Percentiles rank a stretch among this genome's conserved stretches.
phyloP scores from a whole-genome alignment of 2,329 filamentous ascomycete species.

The Apiospora aurea region DNA sequence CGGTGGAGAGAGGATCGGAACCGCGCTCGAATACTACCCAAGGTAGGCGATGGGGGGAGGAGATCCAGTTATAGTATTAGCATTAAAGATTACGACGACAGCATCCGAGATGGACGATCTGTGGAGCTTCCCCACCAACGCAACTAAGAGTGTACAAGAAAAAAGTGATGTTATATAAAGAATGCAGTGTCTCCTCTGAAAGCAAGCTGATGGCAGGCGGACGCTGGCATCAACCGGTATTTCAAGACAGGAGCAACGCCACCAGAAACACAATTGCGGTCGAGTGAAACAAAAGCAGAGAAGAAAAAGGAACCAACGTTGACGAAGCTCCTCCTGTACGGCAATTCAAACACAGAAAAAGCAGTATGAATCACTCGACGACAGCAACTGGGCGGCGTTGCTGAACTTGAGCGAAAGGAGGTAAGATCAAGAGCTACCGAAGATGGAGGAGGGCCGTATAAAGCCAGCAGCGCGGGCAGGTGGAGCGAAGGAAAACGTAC shows the following conservation, averaged over 20 bases:
- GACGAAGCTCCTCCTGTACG: not conserved
- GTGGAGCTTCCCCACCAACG: slow-evolving; percentile 29
- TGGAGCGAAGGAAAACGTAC: not conserved
- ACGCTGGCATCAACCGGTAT: slow-evolving; percentile 13
- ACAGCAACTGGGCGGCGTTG: slow-evolving; percentile 10
- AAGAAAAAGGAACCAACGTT: not conserved
- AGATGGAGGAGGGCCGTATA: slow-evolving; percentile 17
- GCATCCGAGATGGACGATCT: slow-evolving; percentile 34
- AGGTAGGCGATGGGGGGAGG: slow-evolving; percentile 35
- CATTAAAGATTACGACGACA: slow-evolving; percentile 40
- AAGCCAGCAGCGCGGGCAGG: slow-evolving; percentile 1
- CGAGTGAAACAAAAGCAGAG: slow-evolving; percentile 17
- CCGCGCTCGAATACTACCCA: slow-evolving; percentile 31
- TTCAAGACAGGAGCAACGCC: slow-evolving; percentile 39
- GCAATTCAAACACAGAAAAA: not conserved
- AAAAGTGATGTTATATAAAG: slow-evolving; percentile 35
- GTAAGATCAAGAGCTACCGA: slow-evolving; percentile 19
- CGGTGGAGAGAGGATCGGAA: slow-evolving; percentile 27
- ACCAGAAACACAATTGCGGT: slow-evolving; percentile 33
- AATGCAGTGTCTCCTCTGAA: slow-evolving; percentile 39
- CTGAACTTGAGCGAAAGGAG: slow-evolving; percentile 20
- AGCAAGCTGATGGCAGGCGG: slow-evolving; percentile 27
- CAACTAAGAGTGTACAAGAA: slow-evolving; percentile 28
- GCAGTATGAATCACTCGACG: slow-evolving; percentile 19
- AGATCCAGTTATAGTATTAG: slow-evolving; percentile 37